phyloP scores from a whole-genome alignment of 2,329 filamentous ascomycete species.

The Phoma sp. region DNA sequence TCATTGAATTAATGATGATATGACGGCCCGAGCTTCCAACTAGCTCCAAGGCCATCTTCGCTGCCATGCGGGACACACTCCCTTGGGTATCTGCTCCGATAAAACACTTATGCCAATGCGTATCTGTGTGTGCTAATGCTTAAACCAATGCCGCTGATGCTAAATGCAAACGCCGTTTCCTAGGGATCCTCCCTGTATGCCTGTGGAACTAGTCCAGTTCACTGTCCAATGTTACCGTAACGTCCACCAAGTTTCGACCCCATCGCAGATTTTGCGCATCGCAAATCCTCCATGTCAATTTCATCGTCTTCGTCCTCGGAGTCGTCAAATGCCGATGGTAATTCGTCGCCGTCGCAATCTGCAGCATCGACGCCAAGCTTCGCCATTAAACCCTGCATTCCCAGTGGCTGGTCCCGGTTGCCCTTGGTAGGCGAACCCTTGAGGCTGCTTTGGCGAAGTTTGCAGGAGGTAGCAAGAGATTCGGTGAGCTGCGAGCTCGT shows the following conservation, averaged over 20 bases:
- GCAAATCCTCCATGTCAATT: constrained; percentile 12
- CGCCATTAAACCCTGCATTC: constrained; percentile 10
- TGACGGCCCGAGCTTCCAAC: constrained; percentile 12
- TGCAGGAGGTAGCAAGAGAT: background rate
- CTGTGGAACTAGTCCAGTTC: background rate
- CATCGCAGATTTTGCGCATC: background rate
- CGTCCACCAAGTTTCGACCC: background rate
- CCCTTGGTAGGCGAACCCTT: constrained; percentile 10
- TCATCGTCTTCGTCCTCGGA: constrained; percentile 29
- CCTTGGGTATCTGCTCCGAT: background rate
- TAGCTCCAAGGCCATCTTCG: constrained; percentile 7
- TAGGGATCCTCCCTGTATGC: background rate
- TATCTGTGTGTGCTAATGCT: constrained; percentile 6
- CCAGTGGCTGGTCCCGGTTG: constrained; percentile 4
- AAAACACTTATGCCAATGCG: constrained; percentile 2
- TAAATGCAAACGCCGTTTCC: background rate
- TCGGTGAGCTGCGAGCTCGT: constrained; percentile 29
- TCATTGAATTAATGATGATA: constrained; percentile 12
- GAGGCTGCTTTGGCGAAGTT: background rate
- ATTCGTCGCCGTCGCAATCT: constrained; percentile 19
- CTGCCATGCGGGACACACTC: background rate
- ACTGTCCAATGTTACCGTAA: background rate
- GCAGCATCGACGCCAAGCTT: constrained; percentile 14
- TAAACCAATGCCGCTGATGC: constrained; percentile 1
- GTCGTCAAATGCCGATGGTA: constrained; percentile 34